Conservation (phyloP, 2,329 filamentous ascomycete species). For the Ceratocystiopsis brevicomis region DNA sequence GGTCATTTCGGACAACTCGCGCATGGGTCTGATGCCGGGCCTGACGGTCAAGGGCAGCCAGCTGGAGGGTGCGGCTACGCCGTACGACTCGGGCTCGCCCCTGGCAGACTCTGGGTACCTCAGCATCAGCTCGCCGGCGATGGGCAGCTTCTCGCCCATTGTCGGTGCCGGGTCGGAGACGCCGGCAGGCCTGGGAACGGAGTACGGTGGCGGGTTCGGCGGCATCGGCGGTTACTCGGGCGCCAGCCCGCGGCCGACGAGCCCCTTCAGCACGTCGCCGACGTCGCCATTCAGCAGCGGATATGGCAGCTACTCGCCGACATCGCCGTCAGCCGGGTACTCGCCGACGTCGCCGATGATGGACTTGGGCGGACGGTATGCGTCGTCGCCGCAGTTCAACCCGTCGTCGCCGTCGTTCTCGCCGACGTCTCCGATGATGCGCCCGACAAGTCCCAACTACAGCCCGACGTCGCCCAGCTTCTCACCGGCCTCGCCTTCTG, state of each 20-base stretch:
- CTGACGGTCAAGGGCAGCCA: conserved; percentile 59
- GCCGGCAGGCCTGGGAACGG: conserved; percentile 44
- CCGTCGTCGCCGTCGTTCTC: conserved; percentile 46
- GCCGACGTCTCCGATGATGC: conserved; percentile 39
- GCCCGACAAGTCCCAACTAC: conserved; percentile 38
- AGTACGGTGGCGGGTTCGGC: conserved; percentile 33
- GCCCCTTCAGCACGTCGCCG: conserved; percentile 57
- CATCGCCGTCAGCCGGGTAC: conserved; percentile 56
- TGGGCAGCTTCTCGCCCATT: conserved; percentile 58
- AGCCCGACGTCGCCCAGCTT: conserved; percentile 48
- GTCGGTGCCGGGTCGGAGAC: conserved; percentile 54
- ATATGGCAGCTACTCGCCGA: conserved; percentile 49
- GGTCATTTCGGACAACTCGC: conserved; percentile 79
- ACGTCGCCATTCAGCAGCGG: conserved; percentile 42
- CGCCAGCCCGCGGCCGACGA: conserved; percentile 51
- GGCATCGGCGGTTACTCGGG: conserved; percentile 32
- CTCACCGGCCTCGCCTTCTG: conserved; percentile 41
- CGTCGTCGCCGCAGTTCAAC: conserved; percentile 41
- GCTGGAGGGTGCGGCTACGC: conserved; percentile 71
- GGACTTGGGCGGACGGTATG: conserved; percentile 30
- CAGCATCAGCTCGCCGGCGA: conserved; percentile 42
- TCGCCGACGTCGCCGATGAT: conserved; percentile 59
- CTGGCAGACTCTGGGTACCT: conserved; percentile 48
- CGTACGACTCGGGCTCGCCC: conserved; percentile 77
- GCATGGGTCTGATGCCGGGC: conserved; percentile 63